These are phyloP conservation scores for Dictyostelium capitatum DNA, from an alignment of 78 protist genomes.

Conservation along the genomic window DNA sequence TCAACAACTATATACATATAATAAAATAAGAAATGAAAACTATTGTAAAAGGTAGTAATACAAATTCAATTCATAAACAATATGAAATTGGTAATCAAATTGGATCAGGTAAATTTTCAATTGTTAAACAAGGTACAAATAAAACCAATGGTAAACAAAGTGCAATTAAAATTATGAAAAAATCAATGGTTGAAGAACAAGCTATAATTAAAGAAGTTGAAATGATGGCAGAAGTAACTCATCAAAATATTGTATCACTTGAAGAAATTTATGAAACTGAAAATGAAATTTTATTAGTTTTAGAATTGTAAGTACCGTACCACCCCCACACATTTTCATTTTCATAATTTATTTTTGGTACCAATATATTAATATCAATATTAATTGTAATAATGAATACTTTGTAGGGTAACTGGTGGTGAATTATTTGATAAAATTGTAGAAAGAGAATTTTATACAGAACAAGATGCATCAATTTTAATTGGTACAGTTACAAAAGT, in stretches of 20 bases:
- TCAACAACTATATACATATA: too few relatives aligned
- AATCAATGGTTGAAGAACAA: slow-evolving; percentile 60
- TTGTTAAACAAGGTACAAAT: slow-evolving; percentile 61
- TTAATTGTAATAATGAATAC: background rate
- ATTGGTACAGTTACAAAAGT: slow-evolving; percentile 68
- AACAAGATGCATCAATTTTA: slow-evolving; percentile 77
- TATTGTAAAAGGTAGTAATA: slow-evolving; percentile 30
- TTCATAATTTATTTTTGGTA: too few relatives aligned
- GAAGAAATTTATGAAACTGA: slow-evolving; percentile 79
- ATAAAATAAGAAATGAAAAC: slow-evolving; percentile 14
- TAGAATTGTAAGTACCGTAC: slow-evolving; percentile 76
- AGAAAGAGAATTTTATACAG: slow-evolving; percentile 78
- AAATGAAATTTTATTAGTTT: slow-evolving; percentile 47
- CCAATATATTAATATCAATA: background rate
- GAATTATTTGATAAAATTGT: slow-evolving; percentile 88
- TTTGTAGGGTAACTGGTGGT: slow-evolving; percentile 86
- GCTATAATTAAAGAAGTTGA: slow-evolving; percentile 77
- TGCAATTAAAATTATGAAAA: slow-evolving; percentile 80
- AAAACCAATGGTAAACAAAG: slow-evolving; percentile 52
- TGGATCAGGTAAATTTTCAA: slow-evolving; percentile 82
- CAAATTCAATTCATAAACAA: background rate
- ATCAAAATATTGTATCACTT: slow-evolving; percentile 63
- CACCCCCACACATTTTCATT: too few relatives aligned
- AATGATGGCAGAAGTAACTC: slow-evolving; percentile 67
- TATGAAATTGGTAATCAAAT: slow-evolving; percentile 63